These are phyloP conservation scores for Botrytis sinoallii DNA, from an alignment of 2,329 filamentous ascomycete species.

Conservation along the genomic window DNA sequence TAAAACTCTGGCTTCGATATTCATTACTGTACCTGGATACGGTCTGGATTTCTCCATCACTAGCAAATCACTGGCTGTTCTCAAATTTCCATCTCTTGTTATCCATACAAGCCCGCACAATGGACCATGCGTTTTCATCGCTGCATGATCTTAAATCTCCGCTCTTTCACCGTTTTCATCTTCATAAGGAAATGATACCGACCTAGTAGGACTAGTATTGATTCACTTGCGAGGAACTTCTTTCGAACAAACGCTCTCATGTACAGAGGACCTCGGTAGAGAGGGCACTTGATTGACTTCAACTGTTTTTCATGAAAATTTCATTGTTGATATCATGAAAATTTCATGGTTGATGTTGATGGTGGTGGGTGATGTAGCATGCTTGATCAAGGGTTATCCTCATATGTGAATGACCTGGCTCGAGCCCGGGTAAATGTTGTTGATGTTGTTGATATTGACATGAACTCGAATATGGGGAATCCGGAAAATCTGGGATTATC, in stretches of 20 bases:
- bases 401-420: background rate
- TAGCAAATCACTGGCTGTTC: background rate
- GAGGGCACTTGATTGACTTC: background rate
- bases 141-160: conserved; percentile 9
- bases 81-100: background rate
- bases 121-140: background rate
- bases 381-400: background rate
- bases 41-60: background rate
- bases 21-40: background rate
- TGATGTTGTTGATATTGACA: background rate
- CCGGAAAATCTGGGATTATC: background rate
- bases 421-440: background rate
- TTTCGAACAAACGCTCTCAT: background rate
- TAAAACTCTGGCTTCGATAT: background rate
- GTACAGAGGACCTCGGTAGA: background rate
- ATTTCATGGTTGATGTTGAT: background rate
- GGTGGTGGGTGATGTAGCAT: background rate
- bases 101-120: background rate
- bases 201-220: background rate
- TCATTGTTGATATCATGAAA: background rate
- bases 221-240: background rate
- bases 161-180: conserved; percentile 12
- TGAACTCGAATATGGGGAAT: background rate
- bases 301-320: background rate
- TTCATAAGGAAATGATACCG: background rate